Base-by-base conservation (phyloP, 2,329 filamentous ascomycete species). In the Thielaviopsis ethacetica region DNA sequence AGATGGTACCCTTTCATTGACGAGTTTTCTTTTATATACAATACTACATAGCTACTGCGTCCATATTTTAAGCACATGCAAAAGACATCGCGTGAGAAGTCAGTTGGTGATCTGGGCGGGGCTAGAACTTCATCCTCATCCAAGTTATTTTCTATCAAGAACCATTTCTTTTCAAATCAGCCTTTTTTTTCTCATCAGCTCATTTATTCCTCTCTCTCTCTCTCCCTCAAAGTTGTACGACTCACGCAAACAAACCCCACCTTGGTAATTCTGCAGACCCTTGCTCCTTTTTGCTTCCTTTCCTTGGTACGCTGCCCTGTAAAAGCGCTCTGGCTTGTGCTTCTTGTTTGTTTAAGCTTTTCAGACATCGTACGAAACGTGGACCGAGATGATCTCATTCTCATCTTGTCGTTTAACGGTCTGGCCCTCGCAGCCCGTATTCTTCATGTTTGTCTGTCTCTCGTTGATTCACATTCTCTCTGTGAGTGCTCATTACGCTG, bases 321-420 rank as follows among this genome's bases (percentile, higher is more conserved):
- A 44, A 3, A 26, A 34, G 30, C 34, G 2, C 9, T 34, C 30
- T 34, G 15, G 5, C 17, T 44, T 44, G 6, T 12, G 6, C 30
- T 34, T 34, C 30, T 12, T 34, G 15, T 44, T 21, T 49, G 44
- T 21, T 49, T 49, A 44, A 44, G n/a, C 44, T 49, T 21, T 49
- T 21, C n/a, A 49, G 44, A 49, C 53, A 54, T 54, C 53, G 53
- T 54, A 54, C 53, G 53, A 54, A 54, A 38, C 22, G 26, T 54
- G 27, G 53, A 54, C 27, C 26, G 53, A 54, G 53, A 41, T 54
- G 53, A 41, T 54, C 30, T 54, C 53, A 54, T 54, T 54, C 53
- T 54, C 53, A 54, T 54, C 27, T 54, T 54, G 27, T 54, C 22
- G 13, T 54, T 22, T 38, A 5, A 12, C 7, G 44, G n/a, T 49